Evolutionary conservation across 2,329 filamentous ascomycete genomes (phyloP), one percentile per base, ranked within the genome.

Genomic region (Xylaria sp.): DNA sequence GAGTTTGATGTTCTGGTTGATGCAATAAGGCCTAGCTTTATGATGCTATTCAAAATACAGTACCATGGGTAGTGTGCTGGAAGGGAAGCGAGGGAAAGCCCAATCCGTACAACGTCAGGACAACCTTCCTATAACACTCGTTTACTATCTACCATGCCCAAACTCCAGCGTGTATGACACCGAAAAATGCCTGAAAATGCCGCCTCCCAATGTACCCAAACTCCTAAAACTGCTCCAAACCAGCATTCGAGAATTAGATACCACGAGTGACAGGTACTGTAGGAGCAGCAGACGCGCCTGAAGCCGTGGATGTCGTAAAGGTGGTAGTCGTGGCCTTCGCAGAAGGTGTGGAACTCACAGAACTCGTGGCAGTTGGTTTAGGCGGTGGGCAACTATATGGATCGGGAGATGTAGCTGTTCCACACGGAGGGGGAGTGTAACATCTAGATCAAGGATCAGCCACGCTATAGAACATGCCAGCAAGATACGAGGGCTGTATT

Each of bases 371-470:
- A 46, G 44, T 55, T 20, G 52, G 2, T 8, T 34, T 61, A 8
- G 46, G 55, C n/a, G 65, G 62, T 25, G 70, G 70, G 28, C 72
- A 73, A 9, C 28, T 56, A 31, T 69, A 71, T 1, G 70, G 57
- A 50, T 64, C 61, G 3, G 70, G 70, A 20, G 58, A 58, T 4
- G 72, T 73, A 4, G 25, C 48, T 3, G 72, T 72, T 3, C 70
- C 72, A 28, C 72, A 73, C 5, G 70, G 71, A 50, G 71, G 70
- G n/a, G 71, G 70, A 1, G 72, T 73, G 60, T 68, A 73, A 56
- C 72, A 73, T 37, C 72, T 73, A 57, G 8, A 13, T 46, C 13
- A 67, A n/a, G 8, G 18, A 25, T 67, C 13, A 67, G 64, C n/a
- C 3, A 52, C 9, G 23, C 10, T 18, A 13, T 60, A 10, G 2